phyloP scores from a whole-genome alignment of 2,329 filamentous ascomycete genomes.

The Diaporthe ampelina region DNA sequence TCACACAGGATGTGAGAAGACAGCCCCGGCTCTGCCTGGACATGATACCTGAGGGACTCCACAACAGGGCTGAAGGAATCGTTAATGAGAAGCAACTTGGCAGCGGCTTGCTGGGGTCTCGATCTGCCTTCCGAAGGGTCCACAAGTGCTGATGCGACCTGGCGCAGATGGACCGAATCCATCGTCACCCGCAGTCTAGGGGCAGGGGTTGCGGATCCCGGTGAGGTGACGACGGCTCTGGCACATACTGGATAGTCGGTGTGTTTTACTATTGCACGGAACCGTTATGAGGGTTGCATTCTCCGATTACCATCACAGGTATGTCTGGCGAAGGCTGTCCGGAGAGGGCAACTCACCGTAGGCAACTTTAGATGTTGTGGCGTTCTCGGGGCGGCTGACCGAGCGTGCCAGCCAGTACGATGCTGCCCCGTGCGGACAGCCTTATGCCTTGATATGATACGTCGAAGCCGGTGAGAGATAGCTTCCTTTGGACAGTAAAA shows the following conservation, averaged over 20 bases:
- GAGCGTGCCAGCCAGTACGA: slow-evolving; percentile 13
- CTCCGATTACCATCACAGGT: not conserved
- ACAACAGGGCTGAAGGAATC: slow-evolving; percentile 31
- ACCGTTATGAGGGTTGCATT: not conserved
- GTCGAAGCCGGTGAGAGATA: not conserved
- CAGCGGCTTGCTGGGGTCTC: slow-evolving; percentile 6
- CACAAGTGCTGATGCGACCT: slow-evolving; percentile 29
- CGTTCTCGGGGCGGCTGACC: not conserved
- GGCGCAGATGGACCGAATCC: not conserved
- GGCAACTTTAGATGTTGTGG: not conserved
- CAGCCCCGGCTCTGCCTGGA: not conserved
- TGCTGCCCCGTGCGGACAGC: slow-evolving; percentile 1
- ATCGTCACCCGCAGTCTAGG: slow-evolving; percentile 6
- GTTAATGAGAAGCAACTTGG: not conserved
- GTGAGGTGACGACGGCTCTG: not conserved
- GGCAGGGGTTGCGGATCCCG: not conserved
- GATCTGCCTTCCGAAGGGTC: slow-evolving; percentile 19
- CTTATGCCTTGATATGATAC: not conserved
- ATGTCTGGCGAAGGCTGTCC: not conserved
- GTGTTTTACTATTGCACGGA: not conserved
- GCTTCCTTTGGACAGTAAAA: not conserved
- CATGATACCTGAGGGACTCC: slow-evolving; percentile 7
- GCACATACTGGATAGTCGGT: slow-evolving; percentile 7
- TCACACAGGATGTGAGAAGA: not conserved
- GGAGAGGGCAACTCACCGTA: not conserved